Evolutionary conservation across 441 rosid species (phyloP), one percentile per base, ranked within the genome.

Genomic region (Erodium trifolium): DNA sequence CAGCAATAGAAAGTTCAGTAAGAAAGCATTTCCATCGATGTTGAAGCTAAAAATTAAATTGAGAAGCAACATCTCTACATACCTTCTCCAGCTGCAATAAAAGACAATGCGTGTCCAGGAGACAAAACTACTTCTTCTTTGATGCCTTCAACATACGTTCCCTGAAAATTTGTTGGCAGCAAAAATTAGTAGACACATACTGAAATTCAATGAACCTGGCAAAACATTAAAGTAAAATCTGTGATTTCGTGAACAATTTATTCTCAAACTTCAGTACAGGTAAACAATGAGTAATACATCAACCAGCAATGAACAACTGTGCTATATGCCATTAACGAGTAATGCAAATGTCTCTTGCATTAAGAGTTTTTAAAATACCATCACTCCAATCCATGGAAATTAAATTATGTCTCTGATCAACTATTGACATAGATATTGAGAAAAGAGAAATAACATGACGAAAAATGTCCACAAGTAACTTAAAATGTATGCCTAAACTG

Each of bases 61-160:
- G 27, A 62, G 65, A 23, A 62, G 3, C 41, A 57, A 37, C 8
- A 45, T 19, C 19, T 67, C 16, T 72, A 47, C 14, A 69, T 82
- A 96, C 99, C 99, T 87, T 96, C 99, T 59, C 99, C 99, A 43
- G 98, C 97, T 67, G 99, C 96, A 83, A 96, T 91, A 78, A 96
- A 96, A 66, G 99, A 96, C 75, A 96, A 85, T 27, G 85, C 99
- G 72, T 93, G 99, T 67, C 99, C 99, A 41, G 99, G 99, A 83
- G 98, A 96, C 78, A 96, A 80, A 65, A 96, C 96, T 69, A 96
- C 98, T 84, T 96, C 98, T 86, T 96, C 99, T 80, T 96, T 96
- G 73, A 96, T 85, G 68, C 98, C 98, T 83, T 95, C 99, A 62
- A 95, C 99, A 23, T 95, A 95, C 62, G 99, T 95, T 37, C 99